Base-by-base conservation (phyloP, 805 yeast species). In the Helenozyma baotianmanensis region DNA sequence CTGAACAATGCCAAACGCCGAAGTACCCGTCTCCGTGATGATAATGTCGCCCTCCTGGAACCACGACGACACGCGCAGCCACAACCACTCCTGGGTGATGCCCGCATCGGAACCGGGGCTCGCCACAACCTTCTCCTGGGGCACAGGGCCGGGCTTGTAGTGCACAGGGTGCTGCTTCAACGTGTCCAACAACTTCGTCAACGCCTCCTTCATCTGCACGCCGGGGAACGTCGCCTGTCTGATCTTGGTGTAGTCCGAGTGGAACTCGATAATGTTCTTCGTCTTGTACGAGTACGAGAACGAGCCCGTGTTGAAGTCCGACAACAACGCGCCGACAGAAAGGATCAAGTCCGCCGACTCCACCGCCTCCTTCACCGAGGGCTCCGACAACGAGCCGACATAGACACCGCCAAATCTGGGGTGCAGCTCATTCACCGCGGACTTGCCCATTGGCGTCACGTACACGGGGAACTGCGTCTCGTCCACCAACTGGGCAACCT, bases 361-460 rank as follows among this genome's bases (percentile, higher is more conserved):
- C 36, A 82, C 88, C 23, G 79, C 74, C 42, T 74, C 77, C 56
- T 78, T 78, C 34, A 82, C 86, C 42, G 72, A 82, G 39, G 86
- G 86, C 37, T 66, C 63, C 13, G 94, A 80, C 49, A 86, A 65
- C n/a, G 82, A 70, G 50, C 95, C 95, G 38, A 84, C 84, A 58
- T 85, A 85, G 37, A 81, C 86, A 62, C 95, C 95, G 47, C 86
- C 87, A 61, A 76, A 85, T 23, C 50, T 38, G 21, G 58, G 58
- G 38, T 64, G 62, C 35, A 60, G 56, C 63, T 85, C 95, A 60
- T 82, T 78, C 48, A 84, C 76, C 16, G 77, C 69, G 39, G 87
- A 82, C 62, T 85, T 85, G 62, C 95, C 95, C 92, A 85, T 83
- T 50, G 95, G 95, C 33, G 95, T 86, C 36, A 81, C 81, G 60